Percentiles rank a stretch among this genome's conserved stretches.
Conservation (phyloP, 1,284 basidiomycete genomes). For the Grifola frondosa region DNA sequence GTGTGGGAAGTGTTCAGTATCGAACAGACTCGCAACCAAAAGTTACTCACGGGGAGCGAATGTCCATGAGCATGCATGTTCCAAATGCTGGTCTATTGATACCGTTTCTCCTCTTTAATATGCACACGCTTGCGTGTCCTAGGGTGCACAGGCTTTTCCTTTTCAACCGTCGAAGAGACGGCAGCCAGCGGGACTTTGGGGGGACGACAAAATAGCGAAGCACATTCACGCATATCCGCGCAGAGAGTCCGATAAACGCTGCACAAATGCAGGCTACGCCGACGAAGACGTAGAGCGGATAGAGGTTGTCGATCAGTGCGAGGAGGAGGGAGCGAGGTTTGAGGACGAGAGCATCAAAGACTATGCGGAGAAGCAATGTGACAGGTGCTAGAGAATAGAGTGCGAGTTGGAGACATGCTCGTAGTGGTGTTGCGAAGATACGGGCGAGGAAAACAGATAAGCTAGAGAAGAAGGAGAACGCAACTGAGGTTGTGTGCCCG, state of each 20-base stretch:
- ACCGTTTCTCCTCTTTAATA: slow-evolving; percentile 20
- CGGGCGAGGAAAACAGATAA: slow-evolving; percentile 15
- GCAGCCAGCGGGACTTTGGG: slow-evolving; percentile 1
- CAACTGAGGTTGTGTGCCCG: slow-evolving; percentile 7
- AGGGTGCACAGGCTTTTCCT: too few relatives aligned
- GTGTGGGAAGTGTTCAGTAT: too few relatives aligned
- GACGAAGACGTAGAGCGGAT: slow-evolving; percentile 62
- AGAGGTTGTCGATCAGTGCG: slow-evolving; percentile 46
- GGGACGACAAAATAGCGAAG: slow-evolving; percentile 10
- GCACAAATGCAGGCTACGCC: slow-evolving; percentile 59
- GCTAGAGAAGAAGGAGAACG: slow-evolving; percentile 13
- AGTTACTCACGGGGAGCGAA: too few relatives aligned
- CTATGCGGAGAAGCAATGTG: slow-evolving; percentile 42
- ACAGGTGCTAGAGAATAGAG: slow-evolving; percentile 52
- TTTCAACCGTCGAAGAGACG: too few relatives aligned
- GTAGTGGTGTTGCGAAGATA: slow-evolving; percentile 25
- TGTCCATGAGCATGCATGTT: too few relatives aligned
- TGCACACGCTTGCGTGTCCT: slow-evolving; percentile 18
- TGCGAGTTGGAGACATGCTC: slow-evolving; percentile 36
- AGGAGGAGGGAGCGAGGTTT: slow-evolving; percentile 44
- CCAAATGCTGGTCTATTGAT: too few relatives aligned
- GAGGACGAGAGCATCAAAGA: slow-evolving; percentile 43
- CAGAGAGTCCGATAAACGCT: slow-evolving; percentile 45
- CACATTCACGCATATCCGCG: slow-evolving; percentile 27
- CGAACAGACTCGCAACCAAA: too few relatives aligned